These are phyloP conservation scores for Tuber microsphaerosporum DNA, from an alignment of 495 filamentous ascomycete species.

Conservation along the genomic window DNA sequence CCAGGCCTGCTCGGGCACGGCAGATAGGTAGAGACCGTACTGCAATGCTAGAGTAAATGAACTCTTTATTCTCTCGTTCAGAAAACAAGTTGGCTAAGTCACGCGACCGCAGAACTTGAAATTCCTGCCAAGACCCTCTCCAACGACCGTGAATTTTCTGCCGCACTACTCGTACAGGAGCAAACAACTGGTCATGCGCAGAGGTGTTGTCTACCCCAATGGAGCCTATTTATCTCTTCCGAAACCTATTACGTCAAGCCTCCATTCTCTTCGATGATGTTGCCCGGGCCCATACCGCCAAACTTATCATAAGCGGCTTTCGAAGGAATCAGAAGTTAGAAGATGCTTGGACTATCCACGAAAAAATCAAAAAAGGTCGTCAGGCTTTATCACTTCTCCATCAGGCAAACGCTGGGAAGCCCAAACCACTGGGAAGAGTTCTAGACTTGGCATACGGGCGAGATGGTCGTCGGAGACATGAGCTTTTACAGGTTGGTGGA, in stretches of 20 bases:
- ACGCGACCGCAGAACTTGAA: not conserved
- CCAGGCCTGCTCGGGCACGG: no score
- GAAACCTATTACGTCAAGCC: conserved; percentile 73
- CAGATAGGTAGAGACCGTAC: not conserved
- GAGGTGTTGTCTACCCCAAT: conserved; percentile 12
- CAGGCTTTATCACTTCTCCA: conserved; percentile 45
- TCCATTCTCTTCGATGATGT: conserved; percentile 73
- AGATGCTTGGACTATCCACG: conserved; percentile 15
- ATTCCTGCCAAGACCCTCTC: not conserved
- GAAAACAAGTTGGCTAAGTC: not conserved
- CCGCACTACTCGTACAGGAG: not conserved
- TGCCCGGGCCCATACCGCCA: conserved; percentile 55
- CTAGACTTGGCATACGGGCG: conserved; percentile 67
- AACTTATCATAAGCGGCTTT: conserved; percentile 56
- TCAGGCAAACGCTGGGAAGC: conserved; percentile 60
- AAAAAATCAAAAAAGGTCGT: conserved; percentile 41
- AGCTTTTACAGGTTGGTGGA: conserved; percentile 53
- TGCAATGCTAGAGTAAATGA: not conserved
- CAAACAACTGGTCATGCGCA: not conserved
- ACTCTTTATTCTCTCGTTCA: not conserved
- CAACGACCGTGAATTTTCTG: not conserved
- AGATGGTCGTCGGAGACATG: conserved; percentile 58
- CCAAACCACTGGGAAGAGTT: conserved; percentile 55
- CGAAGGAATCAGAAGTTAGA: conserved; percentile 28
- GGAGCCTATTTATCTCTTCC: conserved; percentile 58